Base-by-base conservation (phyloP, 164 flowering plant genomes). In the Magnolia kwangsiensis region DNA sequence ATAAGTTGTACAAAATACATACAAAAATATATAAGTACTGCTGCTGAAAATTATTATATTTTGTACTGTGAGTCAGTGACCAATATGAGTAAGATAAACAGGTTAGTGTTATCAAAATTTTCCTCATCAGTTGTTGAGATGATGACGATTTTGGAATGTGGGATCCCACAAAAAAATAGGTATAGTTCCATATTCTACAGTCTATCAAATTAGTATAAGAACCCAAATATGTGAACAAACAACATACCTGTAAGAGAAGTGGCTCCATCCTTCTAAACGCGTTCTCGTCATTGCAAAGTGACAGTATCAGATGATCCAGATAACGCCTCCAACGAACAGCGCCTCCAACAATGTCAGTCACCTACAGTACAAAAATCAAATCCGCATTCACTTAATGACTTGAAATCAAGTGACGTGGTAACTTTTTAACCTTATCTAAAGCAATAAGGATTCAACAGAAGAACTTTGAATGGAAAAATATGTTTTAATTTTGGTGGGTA, bases 261-360 rank as follows among this genome's bases (percentile, higher is more conserved):
- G 98, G 98, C 75, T 95, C 98, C 95, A 95, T 91, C 79, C 76
- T 74, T 72, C 82, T 78, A 80, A 91, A 89, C 11, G 79, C 81
- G 9, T 73, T 86, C 66, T 83, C 83, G 65, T 88, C 88, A 75
- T 90, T 84, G 82, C 92, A 92, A n/a, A 95, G 71, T 7, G 94
- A 88, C 66, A 75, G 72, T 81, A 92, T 95, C 74, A 95, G 76
- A 81, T 91, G 87, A 86, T 95, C 97, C 78, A 95, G 92, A 84
- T 87, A 95, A 76, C 92, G 86, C 82, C 90, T 88, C 98, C 98
- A 95, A 51, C 97, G 94, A 80, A 92, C 89, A 59, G 96, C 74
- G 73, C 98, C 97, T 27, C 27, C 97, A 80, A 95, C 98, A 76
- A 95, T 83, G 63, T 90, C 96, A 16, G 98, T 92, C 63, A 95